Percentiles rank a stretch among this genome's conserved stretches.
Evolutionary conservation across 345 rosid species (phyloP).

Genomic region (Balakata baccata): DNA sequence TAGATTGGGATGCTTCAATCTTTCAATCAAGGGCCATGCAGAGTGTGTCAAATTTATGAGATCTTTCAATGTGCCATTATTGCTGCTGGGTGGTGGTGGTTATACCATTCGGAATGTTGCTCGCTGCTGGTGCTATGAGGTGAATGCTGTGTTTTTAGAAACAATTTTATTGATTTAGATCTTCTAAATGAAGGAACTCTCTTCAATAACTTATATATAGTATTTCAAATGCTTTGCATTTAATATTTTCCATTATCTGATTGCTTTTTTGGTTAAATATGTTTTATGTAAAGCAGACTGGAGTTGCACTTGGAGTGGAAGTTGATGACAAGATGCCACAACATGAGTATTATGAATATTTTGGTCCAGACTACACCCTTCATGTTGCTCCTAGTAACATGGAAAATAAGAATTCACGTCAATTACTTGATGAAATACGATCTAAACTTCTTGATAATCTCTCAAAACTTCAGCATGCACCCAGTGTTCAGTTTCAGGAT

Average conservation of each 20-base stretch:
- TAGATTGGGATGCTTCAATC: conserved; percentile 68
- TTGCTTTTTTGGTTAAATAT: conserved; percentile 1
- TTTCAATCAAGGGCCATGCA: conserved; percentile 74
- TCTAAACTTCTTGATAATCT: conserved; percentile 80
- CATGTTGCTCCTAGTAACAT: conserved; percentile 71
- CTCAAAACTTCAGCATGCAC: conserved; percentile 93
- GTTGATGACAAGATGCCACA: conserved; percentile 79
- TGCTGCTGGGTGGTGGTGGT: conserved; percentile 71
- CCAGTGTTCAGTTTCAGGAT: conserved; percentile 92
- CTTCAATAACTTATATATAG: neutral
- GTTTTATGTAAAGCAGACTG: conserved; percentile 40
- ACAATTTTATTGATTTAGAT: neutral
- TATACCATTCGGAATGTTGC: conserved; percentile 75
- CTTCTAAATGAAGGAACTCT: neutral
- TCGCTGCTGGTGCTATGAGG: conserved; percentile 82
- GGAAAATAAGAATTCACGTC: conserved; percentile 67
- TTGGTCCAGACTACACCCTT: conserved; percentile 72
- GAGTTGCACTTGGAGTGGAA: conserved; percentile 67
- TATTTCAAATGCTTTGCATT: neutral
- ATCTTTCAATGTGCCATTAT: conserved; percentile 67
- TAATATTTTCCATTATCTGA: neutral
- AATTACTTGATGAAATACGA: conserved; percentile 72
- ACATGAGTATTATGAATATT: conserved; percentile 72
- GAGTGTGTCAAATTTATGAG: conserved; percentile 72
- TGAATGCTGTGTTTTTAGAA: conserved; percentile 8